phyloP scores from a whole-genome alignment of 148 eudicot species.

The Vaccinium macrocarpon region DNA sequence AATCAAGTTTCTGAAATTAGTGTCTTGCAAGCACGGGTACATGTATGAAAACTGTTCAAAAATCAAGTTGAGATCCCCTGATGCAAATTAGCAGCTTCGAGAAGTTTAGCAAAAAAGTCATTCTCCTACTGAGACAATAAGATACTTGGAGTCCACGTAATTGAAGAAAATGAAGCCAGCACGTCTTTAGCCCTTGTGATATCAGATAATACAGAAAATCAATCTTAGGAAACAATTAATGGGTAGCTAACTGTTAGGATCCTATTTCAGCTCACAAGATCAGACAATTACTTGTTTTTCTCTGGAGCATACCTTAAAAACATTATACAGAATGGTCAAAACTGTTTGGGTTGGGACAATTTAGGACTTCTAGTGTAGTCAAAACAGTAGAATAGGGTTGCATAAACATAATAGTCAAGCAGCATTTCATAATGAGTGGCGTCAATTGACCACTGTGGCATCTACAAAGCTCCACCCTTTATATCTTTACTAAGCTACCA shows the following conservation, averaged over 20 bases:
- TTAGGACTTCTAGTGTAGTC: too few species aligned
- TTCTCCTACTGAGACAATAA: neutral
- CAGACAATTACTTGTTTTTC: neutral
- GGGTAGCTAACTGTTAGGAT: too few species aligned
- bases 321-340: neutral
- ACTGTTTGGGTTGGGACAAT: too few species aligned
- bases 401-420: too few species aligned
- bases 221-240: too few species aligned
- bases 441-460: too few species aligned
- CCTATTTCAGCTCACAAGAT: neutral
- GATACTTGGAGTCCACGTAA: neutral
- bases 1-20: too few species aligned
- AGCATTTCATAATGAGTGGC: too few species aligned
- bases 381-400: too few species aligned
- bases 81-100: neutral
- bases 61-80: neutral
- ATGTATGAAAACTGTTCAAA: neutral
- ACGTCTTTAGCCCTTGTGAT: neutral
- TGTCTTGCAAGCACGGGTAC: neutral
- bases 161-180: neutral
- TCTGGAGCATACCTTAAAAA: neutral
- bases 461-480: too few species aligned
- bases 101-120: neutral
- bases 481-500: too few species aligned
- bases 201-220: too few species aligned